Evolutionary conservation across 1,139 yeast species (phyloP).

Genomic region (Candida frijolesensis): DNA sequence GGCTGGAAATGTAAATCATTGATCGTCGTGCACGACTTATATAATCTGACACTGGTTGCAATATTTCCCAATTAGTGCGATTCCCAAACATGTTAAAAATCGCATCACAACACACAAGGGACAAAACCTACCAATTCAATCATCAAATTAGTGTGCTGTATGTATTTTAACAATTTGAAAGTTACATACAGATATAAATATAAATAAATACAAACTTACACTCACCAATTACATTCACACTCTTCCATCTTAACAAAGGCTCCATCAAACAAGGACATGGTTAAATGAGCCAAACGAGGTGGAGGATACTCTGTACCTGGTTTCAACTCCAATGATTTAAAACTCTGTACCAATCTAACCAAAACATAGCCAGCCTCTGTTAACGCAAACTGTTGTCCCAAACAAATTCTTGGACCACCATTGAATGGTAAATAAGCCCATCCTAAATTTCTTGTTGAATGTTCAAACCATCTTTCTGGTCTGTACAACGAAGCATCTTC

Average conservation of each 20-base stretch:
- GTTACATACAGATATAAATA: too few species aligned
- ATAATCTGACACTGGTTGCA: neutral
- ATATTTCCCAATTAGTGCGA: neutral
- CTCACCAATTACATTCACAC: neutral
- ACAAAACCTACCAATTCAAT: too few species aligned
- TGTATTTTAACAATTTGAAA: constrained; percentile 11
- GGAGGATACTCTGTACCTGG: constrained; percentile 28
- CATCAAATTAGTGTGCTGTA: too few species aligned
- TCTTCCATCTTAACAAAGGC: constrained; percentile 15
- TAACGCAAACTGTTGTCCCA: constrained; percentile 48
- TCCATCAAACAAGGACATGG: constrained; percentile 36
- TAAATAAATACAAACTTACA: too few species aligned
- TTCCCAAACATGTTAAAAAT: neutral
- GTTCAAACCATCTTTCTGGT: constrained; percentile 49
- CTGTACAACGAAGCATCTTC: constrained; percentile 42
- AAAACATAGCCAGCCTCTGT: constrained; percentile 40
- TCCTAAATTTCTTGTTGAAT: constrained; percentile 26
- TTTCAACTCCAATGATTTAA: constrained; percentile 1
- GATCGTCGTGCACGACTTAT: neutral
- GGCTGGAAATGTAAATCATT: neutral
- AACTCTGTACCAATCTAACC: constrained; percentile 27
- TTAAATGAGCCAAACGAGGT: constrained; percentile 33
- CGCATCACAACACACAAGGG: too few species aligned
- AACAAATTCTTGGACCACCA: constrained; percentile 45
- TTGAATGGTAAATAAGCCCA: constrained; percentile 47